These are phyloP conservation scores for Daldinia eschscholtzii DNA, from an alignment of 2,329 filamentous ascomycete species.

Conservation along the genomic window DNA sequence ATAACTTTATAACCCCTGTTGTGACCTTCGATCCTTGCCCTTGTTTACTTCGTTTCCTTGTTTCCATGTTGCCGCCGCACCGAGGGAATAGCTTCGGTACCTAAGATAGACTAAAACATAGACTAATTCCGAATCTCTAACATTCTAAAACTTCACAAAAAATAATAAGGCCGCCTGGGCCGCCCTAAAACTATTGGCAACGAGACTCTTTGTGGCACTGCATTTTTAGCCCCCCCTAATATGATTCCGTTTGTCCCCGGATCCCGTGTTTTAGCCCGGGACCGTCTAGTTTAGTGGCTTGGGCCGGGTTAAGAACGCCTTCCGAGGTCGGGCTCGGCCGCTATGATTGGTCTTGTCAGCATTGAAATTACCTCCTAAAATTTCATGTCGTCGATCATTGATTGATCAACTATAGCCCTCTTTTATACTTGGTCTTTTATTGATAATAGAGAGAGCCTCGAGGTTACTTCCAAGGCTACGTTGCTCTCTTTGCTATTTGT, in stretches of 20 bases:
- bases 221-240: constrained; percentile 3
- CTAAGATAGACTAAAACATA: neutral
- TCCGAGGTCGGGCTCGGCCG: constrained; percentile 1
- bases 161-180: neutral
- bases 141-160: neutral
- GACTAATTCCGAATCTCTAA: constrained; percentile 9
- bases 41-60: neutral
- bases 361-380: constrained; percentile 7
- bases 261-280: constrained; percentile 4
- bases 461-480: neutral
- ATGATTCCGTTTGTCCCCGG: neutral
- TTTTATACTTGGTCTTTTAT: neutral
- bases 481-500: constrained; percentile 6
- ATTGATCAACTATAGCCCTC: neutral
- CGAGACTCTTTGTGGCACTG: neutral
- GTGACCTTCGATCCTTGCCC: neutral
- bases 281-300: constrained; percentile 6
- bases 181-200: neutral
- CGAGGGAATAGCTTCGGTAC: neutral
- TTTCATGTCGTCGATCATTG: constrained; percentile 14
- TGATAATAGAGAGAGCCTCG: neutral
- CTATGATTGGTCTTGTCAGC: constrained; percentile 8
- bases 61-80: neutral
- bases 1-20: constrained; percentile 10
- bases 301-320: neutral